Conservation (phyloP, 2,329 filamentous ascomycete species). For the Fusarium coffeatum region DNA sequence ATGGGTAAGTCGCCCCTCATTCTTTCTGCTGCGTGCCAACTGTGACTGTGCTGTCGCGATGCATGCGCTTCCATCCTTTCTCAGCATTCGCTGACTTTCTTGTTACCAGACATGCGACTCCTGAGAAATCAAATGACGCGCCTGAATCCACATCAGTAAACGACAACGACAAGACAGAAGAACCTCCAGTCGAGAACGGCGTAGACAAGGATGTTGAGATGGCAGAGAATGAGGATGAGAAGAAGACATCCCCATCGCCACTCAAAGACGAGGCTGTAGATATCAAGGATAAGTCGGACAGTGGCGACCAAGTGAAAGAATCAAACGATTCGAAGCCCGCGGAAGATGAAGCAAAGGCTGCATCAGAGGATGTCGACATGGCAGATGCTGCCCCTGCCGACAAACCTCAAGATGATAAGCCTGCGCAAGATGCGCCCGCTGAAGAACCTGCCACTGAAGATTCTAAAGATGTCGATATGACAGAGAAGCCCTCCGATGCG, state of each 20-base stretch:
- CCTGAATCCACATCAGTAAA: conserved; percentile 44
- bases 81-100: conserved; percentile 42
- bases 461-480: conserved; percentile 46
- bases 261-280: conserved; percentile 24
- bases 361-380: conserved; percentile 33
- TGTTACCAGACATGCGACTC: conserved; percentile 46
- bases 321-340: conserved; percentile 9
- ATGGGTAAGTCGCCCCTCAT: conserved; percentile 52
- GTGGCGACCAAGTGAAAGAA: conserved; percentile 12
- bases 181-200: conserved; percentile 42
- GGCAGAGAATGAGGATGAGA: conserved; percentile 29
- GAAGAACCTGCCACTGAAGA: conserved; percentile 16
- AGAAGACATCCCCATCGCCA: conserved; percentile 16
- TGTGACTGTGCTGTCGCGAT: conserved; percentile 26
- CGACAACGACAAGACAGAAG: conserved; percentile 41
- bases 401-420: conserved; percentile 19
- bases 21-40: conserved; percentile 7
- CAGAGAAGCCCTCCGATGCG: conserved; percentile 37
- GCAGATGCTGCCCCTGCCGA: conserved; percentile 18
- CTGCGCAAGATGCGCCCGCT: conserved; percentile 6
- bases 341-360: background rate
- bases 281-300: conserved; percentile 30
- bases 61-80: background rate
- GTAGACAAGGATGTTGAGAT: conserved; percentile 43
- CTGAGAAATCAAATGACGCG: conserved; percentile 37